Evolutionary conservation across 768 basidiomycete species (phyloP).

Genomic region (Leccinum truebloodii): DNA sequence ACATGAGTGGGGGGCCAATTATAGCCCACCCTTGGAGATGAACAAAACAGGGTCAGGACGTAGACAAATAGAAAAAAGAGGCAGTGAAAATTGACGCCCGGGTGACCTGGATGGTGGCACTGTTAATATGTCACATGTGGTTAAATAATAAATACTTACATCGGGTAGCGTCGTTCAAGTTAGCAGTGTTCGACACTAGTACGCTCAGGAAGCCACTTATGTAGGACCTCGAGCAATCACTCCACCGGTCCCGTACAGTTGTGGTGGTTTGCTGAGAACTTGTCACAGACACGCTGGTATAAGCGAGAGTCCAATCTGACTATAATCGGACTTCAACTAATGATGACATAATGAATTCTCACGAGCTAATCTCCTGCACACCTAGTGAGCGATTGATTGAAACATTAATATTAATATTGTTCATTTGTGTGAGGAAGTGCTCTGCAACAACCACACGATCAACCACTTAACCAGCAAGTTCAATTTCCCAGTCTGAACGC

Average conservation of each 20-base stretch:
- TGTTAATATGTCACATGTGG: neutral
- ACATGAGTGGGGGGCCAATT: conserved; percentile 16
- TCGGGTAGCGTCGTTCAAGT: neutral
- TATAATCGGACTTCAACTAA: neutral
- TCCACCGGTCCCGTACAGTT: neutral
- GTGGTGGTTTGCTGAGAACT: neutral
- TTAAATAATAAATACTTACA: neutral
- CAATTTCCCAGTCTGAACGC: too few relatives aligned
- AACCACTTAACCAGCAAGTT: too few relatives aligned
- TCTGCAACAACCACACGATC: too few relatives aligned
- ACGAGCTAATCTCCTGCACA: neutral
- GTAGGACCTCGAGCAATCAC: neutral
- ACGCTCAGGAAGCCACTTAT: neutral
- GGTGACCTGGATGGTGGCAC: neutral
- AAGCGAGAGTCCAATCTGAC: neutral
- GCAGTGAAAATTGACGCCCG: neutral
- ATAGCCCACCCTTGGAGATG: conserved; percentile 9
- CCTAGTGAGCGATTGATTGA: too few relatives aligned
- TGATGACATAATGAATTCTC: neutral
- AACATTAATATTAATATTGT: too few relatives aligned
- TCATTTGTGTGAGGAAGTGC: too few relatives aligned
- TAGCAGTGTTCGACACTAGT: neutral
- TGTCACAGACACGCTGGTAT: neutral
- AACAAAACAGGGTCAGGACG: neutral
- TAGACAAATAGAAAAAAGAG: neutral